phyloP scores from a whole-genome alignment of 2,329 filamentous ascomycete genomes.

The Talaromyces piceae region DNA sequence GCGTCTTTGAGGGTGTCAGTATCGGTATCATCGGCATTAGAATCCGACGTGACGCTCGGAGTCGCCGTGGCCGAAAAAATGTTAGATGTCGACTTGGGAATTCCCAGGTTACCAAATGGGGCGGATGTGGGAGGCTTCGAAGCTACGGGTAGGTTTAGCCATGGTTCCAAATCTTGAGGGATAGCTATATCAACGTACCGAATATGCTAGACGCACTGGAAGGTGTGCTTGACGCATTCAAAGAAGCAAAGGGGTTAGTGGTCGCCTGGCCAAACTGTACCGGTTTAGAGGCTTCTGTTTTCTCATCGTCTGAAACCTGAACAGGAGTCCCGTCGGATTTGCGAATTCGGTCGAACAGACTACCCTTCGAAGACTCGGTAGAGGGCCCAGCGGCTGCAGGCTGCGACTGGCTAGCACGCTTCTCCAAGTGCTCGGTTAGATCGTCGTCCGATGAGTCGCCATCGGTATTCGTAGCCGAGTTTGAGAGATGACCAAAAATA shows the following conservation, averaged over 20 bases:
- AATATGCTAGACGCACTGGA: slow-evolving; percentile 7
- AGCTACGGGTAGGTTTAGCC: not conserved
- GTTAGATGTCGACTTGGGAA: slow-evolving; percentile 4
- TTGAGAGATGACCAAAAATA: slow-evolving; percentile 11
- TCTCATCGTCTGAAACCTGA: slow-evolving; percentile 10
- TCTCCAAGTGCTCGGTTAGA: slow-evolving; percentile 3
- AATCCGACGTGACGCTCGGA: slow-evolving; percentile 10
- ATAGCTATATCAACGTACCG: not conserved
- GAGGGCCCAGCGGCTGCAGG: not conserved
- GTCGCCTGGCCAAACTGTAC: slow-evolving; percentile 6
- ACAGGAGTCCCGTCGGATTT: slow-evolving; percentile 8
- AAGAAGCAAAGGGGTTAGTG: not conserved
- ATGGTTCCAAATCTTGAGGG: not conserved
- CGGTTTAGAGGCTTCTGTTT: slow-evolving; percentile 4
- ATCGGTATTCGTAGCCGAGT: slow-evolving; percentile 6
- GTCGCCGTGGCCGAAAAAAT: slow-evolving; percentile 6
- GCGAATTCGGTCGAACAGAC: slow-evolving; percentile 9
- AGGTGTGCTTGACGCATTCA: slow-evolving; percentile 2
- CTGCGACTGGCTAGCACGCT: slow-evolving; percentile 3
- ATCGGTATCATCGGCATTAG: slow-evolving; percentile 13
- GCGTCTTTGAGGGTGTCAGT: slow-evolving; percentile 40
- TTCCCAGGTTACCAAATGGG: slow-evolving; percentile 1
- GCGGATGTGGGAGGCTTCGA: slow-evolving; percentile 1
- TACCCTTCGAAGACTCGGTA: not conserved
- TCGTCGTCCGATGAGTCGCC: slow-evolving; percentile 7